These are phyloP conservation scores for Lactarius sanguifluus DNA, from an alignment of 768 basidiomycete genomes.

Conservation along the genomic window DNA sequence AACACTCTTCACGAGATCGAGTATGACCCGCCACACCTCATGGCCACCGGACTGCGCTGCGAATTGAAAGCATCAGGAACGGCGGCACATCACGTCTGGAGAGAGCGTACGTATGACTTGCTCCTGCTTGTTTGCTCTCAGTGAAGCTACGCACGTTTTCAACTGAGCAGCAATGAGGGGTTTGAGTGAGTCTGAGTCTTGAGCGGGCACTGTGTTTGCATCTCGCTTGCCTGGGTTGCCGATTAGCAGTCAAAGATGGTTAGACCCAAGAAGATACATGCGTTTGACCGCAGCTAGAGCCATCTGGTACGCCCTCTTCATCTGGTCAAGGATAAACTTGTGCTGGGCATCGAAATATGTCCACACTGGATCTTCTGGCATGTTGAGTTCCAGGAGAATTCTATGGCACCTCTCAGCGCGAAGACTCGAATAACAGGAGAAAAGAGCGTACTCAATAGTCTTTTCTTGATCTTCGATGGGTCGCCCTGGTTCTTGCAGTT, in stretches of 20 bases:
- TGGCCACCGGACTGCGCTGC: slow-evolving; percentile 70
- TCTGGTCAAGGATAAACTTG: slow-evolving; percentile 74
- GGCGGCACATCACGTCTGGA: too few species aligned
- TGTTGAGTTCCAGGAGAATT: slow-evolving; percentile 83
- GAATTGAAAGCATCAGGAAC: slow-evolving; percentile 2
- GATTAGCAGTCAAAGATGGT: slow-evolving; percentile 15
- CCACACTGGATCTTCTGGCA: slow-evolving; percentile 91
- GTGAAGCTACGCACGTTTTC: slow-evolving; percentile 54
- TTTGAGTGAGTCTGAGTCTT: slow-evolving; percentile 42
- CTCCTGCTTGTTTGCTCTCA: slow-evolving; percentile 68
- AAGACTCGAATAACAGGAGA: neutral
- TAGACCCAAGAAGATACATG: slow-evolving; percentile 33
- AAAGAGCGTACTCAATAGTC: slow-evolving; percentile 78
- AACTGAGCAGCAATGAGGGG: slow-evolving; percentile 55
- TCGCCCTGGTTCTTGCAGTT: slow-evolving; percentile 76
- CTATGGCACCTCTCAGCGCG: slow-evolving; percentile 43
- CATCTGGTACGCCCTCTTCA: slow-evolving; percentile 60
- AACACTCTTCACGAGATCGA: slow-evolving; percentile 78
- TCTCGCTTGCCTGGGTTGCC: slow-evolving; percentile 46
- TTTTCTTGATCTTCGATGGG: slow-evolving; percentile 94
- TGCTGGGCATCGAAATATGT: slow-evolving; percentile 94
- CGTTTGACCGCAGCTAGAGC: slow-evolving; percentile 53
- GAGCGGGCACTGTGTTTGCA: slow-evolving; percentile 40
- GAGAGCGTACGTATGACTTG: slow-evolving; percentile 51
- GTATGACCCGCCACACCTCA: slow-evolving; percentile 78